phyloP scores from a whole-genome alignment of 441 rosid genomes.

The Corymbia citriodora region DNA sequence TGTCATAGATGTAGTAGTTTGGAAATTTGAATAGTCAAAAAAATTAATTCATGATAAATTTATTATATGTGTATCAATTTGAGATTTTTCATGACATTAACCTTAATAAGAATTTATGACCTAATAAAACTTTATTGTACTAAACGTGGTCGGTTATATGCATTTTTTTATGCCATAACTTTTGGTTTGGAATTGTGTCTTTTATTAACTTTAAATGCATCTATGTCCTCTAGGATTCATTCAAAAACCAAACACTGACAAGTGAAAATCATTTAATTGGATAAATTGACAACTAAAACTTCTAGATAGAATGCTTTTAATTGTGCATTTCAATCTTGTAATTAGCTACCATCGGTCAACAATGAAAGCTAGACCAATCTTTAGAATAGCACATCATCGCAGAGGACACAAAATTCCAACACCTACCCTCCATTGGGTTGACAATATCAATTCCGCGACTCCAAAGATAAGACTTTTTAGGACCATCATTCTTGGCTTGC shows the following conservation, averaged over 20 bases:
- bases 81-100: no score
- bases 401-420: neutral
- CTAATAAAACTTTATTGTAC: neutral
- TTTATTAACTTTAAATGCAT: neutral
- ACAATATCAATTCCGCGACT: neutral
- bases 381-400: neutral
- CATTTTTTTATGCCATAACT: neutral
- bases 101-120: no score
- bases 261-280: neutral
- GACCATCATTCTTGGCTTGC: neutral
- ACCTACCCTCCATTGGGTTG: neutral
- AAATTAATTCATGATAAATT: no score
- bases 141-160: fast-evolving
- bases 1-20: no score
- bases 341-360: neutral
- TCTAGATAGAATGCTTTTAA: neutral
- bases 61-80: no score
- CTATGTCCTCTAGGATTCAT: neutral
- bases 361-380: neutral
- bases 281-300: neutral
- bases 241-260: fast-evolving
- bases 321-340: neutral
- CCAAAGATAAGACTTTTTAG: neutral
- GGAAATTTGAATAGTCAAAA: no score
- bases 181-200: neutral